These are phyloP conservation scores for Candida glucosophila DNA, from an alignment of 1,139 yeast genomes.

Conservation along the genomic window DNA sequence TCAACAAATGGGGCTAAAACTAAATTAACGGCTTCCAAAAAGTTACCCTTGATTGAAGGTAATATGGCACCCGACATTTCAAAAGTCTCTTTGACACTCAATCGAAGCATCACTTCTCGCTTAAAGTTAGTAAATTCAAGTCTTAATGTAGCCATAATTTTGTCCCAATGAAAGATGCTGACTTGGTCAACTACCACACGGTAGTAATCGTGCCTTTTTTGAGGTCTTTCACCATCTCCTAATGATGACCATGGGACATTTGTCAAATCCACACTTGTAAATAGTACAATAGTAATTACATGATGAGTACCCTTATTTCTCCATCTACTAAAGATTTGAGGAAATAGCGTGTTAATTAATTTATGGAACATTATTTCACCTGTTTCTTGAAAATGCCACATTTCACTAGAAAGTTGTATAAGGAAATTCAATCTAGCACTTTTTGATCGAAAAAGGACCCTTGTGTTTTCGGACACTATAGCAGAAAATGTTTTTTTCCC, in stretches of 20 bases:
- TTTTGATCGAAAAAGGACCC: constrained; percentile 80
- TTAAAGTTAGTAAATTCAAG: constrained; percentile 80
- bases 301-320: constrained; percentile 81
- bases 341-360: constrained; percentile 81
- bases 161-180: constrained; percentile 78
- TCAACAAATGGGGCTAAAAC: constrained; percentile 76
- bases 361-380: constrained; percentile 94
- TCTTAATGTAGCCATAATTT: constrained; percentile 81
- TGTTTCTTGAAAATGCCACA: constrained; percentile 98
- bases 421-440: constrained; percentile 78
- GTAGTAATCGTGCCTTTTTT: constrained; percentile 68
- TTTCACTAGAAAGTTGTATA: constrained; percentile 84
- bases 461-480: constrained; percentile 67
- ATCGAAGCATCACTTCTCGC: constrained; percentile 49
- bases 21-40: constrained; percentile 78
- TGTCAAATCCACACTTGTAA: constrained; percentile 70
- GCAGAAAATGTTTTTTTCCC: constrained; percentile 60
- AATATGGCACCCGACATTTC: constrained; percentile 52
- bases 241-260: constrained; percentile 47
- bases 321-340: constrained; percentile 86
- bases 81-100: constrained; percentile 10
- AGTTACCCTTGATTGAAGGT: constrained; percentile 84
- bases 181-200: constrained; percentile 95
- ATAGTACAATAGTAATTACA: constrained; percentile 80
- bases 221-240: constrained; percentile 65